A percentile compares a stretch with the other conserved stretches of the same genome.
These are phyloP conservation scores for Mariannaea elegans DNA, from an alignment of 2,329 filamentous ascomycete species.

Conservation along the genomic window DNA sequence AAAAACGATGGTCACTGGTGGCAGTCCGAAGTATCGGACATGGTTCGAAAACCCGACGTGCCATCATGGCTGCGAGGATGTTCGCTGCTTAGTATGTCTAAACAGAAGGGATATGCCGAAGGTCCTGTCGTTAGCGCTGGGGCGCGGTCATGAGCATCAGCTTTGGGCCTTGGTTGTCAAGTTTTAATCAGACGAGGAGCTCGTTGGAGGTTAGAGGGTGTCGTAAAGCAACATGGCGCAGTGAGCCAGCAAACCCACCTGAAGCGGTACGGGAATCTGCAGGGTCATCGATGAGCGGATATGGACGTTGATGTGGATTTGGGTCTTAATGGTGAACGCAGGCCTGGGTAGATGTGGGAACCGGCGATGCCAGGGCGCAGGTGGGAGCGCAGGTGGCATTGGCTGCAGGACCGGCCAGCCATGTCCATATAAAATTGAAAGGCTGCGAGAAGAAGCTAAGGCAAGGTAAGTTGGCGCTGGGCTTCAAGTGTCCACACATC, in stretches of 20 bases:
- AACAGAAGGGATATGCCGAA: constrained; percentile 10
- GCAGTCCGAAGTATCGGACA: constrained; percentile 13
- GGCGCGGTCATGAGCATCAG: constrained; percentile 14
- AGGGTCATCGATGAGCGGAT: constrained; percentile 18
- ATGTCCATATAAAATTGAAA: constrained; percentile 14
- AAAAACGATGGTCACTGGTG: constrained; percentile 17
- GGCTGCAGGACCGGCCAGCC: constrained; percentile 24
- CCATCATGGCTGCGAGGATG: constrained; percentile 16
- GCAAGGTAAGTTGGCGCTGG: constrained; percentile 20
- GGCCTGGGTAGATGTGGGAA: constrained; percentile 13
- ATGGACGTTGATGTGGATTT: constrained; percentile 9
- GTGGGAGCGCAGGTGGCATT: constrained; percentile 10
- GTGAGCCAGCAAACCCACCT: constrained; percentile 15
- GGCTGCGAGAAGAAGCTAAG: neutral
- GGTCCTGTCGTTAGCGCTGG: constrained; percentile 14
- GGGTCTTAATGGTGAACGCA: constrained; percentile 2
- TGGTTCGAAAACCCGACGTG: constrained; percentile 18
- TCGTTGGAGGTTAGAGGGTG: constrained; percentile 16
- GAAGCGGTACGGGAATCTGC: constrained; percentile 22
- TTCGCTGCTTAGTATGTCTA: constrained; percentile 12
- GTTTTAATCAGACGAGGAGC: constrained; percentile 33
- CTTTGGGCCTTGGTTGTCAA: constrained; percentile 17
- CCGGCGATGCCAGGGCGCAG: constrained; percentile 22
- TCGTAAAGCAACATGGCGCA: constrained; percentile 35
- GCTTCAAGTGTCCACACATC: no score